A percentile compares a stretch with the other conserved stretches of the same genome.
Conservation (phyloP, 345 rosid genomes). For the Bruguiera sexangula region DNA sequence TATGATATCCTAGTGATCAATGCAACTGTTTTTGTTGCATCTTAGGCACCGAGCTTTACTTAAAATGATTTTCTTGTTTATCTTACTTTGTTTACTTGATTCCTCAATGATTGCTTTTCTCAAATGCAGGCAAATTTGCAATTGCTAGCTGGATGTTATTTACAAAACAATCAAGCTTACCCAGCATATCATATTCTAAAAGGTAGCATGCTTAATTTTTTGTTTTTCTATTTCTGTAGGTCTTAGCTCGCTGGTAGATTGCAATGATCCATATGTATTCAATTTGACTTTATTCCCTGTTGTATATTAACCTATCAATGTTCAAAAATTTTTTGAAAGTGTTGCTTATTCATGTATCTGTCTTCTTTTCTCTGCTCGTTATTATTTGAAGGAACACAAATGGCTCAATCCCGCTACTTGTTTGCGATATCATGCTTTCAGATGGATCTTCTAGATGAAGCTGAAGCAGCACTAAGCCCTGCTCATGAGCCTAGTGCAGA, state of each 20-base stretch:
- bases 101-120: slow-evolving; percentile 5
- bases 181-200: slow-evolving; percentile 81
- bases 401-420: slow-evolving; percentile 96
- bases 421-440: slow-evolving; percentile 94
- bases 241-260: slow-evolving; percentile 10
- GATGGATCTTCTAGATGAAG: slow-evolving; percentile 95
- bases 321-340: slow-evolving; percentile 6
- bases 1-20: neutral
- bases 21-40: neutral
- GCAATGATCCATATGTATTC: neutral
- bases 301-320: neutral
- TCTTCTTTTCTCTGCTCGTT: slow-evolving; percentile 17
- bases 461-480: slow-evolving; percentile 84
- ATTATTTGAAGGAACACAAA: slow-evolving; percentile 68
- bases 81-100: neutral
- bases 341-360: slow-evolving; percentile 18
- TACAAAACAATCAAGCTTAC: slow-evolving; percentile 91
- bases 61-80: neutral
- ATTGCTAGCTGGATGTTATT: slow-evolving; percentile 75
- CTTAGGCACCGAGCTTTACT: neutral
- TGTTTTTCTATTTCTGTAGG: neutral
- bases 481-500: slow-evolving; percentile 74
- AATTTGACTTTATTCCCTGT: neutral
- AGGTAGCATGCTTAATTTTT: slow-evolving; percentile 37
- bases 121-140: slow-evolving; percentile 69